Percentiles rank a stretch among this genome's conserved stretches.
These are phyloP conservation scores for Vicia sativa DNA, from an alignment of 306 rosid genomes.

Conservation along the genomic window DNA sequence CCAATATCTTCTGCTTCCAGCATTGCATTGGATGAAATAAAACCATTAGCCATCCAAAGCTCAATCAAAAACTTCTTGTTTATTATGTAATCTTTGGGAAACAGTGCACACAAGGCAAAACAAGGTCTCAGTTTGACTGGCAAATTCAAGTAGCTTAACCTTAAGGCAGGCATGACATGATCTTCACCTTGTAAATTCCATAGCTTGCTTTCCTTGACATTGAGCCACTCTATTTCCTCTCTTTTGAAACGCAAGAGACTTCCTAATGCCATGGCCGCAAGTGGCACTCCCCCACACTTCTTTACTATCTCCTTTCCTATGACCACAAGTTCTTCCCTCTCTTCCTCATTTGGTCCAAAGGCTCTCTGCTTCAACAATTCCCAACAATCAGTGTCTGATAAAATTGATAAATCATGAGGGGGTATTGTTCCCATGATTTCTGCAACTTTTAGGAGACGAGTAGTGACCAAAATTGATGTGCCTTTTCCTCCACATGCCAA, in stretches of 20 bases:
- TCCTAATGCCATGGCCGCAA: constrained; percentile 32
- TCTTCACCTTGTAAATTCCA: constrained; percentile 4
- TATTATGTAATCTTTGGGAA: not conserved
- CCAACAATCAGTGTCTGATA: not conserved
- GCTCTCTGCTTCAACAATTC: constrained; percentile 25
- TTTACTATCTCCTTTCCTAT: constrained; percentile 31
- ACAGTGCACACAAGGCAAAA: constrained; percentile 26
- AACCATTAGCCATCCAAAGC: constrained; percentile 35
- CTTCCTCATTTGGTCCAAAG: constrained; percentile 9
- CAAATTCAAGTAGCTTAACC: constrained; percentile 29
- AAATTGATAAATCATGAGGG: not conserved
- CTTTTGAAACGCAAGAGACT: constrained; percentile 12
- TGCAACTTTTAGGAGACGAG: constrained; percentile 5
- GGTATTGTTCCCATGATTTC: not conserved
- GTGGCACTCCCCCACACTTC: constrained; percentile 34
- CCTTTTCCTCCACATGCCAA: constrained; percentile 22
- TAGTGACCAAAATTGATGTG: constrained; percentile 28
- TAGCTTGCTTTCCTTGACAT: constrained; percentile 5
- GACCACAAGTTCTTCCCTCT: constrained; percentile 2
- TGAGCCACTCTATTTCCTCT: constrained; percentile 5
- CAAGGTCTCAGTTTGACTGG: constrained; percentile 10
- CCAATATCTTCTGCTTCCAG: constrained; percentile 32
- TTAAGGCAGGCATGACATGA: not conserved
- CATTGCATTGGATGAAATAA: not conserved
- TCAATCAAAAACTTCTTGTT: not conserved